A percentile compares a stretch with the other conserved stretches of the same genome.
These are phyloP conservation scores for Xerocomellus amylosporus DNA, from an alignment of 768 basidiomycete genomes.

Conservation along the genomic window DNA sequence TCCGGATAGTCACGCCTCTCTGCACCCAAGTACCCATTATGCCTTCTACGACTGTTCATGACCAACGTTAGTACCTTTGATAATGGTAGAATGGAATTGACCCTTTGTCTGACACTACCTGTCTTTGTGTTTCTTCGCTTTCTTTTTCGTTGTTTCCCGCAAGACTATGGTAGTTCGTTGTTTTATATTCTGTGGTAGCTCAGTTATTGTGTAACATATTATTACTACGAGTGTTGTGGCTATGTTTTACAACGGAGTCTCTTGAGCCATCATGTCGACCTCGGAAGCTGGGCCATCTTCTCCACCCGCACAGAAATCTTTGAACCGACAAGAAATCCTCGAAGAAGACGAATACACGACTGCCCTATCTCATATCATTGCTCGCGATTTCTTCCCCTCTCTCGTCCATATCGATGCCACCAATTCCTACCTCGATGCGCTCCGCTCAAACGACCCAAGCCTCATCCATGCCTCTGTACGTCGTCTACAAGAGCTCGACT, in stretches of 20 bases:
- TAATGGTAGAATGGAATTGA: conserved; percentile 18
- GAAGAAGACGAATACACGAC: conserved; percentile 96
- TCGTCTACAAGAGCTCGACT: conserved; percentile 59
- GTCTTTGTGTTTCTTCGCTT: conserved; percentile 13
- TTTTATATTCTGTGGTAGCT: conserved; percentile 15
- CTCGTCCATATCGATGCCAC: conserved; percentile 86
- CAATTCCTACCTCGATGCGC: conserved; percentile 80
- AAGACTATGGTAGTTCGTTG: conserved; percentile 11
- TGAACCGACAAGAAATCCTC: conserved; percentile 69
- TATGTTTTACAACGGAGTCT: background rate
- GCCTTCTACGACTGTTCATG: conserved; percentile 25
- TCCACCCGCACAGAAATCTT: conserved; percentile 45
- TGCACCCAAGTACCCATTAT: conserved; percentile 9
- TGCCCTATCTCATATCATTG: conserved; percentile 87
- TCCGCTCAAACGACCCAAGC: conserved; percentile 69
- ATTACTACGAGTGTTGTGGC: conserved; percentile 5
- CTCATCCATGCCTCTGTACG: conserved; percentile 77
- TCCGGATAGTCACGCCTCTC: conserved; percentile 9
- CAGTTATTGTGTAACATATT: conserved; percentile 16
- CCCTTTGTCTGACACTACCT: conserved; percentile 3
- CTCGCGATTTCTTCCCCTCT: conserved; percentile 97
- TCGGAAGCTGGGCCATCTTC: conserved; percentile 28
- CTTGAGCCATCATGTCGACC: conserved; percentile 28
- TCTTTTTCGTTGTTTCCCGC: background rate
- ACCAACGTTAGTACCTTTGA: conserved; percentile 21